These are phyloP conservation scores for Flagelloscypha sp. DNA, from an alignment of 768 basidiomycete genomes.

Conservation along the genomic window DNA sequence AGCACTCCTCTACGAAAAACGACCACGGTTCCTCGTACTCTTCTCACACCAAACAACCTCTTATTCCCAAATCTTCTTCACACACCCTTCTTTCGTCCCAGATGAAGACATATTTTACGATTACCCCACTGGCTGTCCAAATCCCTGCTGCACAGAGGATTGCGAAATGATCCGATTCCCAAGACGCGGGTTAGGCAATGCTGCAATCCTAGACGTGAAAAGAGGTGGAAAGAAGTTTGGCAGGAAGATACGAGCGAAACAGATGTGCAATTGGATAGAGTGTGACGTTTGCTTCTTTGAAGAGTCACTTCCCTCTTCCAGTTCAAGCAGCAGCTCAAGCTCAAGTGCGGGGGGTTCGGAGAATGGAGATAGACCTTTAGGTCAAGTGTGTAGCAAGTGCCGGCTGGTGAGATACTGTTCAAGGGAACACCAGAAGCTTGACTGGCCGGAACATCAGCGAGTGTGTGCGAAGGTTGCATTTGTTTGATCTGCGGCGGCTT, in stretches of 20 bases:
- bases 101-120: constrained; percentile 67
- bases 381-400: constrained; percentile 70
- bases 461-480: constrained; percentile 48
- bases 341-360: constrained; percentile 37
- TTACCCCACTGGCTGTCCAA: constrained; percentile 73
- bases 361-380: constrained; percentile 26
- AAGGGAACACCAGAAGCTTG: constrained; percentile 62
- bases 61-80: constrained; percentile 77
- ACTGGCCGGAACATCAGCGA: constrained; percentile 72
- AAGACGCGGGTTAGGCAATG: constrained; percentile 50
- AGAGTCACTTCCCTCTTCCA: constrained; percentile 15
- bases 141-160: constrained; percentile 71
- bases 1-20: constrained; percentile 68
- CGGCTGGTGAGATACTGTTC: constrained; percentile 74
- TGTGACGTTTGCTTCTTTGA: constrained; percentile 56
- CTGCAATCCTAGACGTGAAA: constrained; percentile 55
- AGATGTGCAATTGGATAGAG: constrained; percentile 83
- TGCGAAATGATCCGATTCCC: constrained; percentile 81
- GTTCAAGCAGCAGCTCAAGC: constrained; percentile 12
- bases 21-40: constrained; percentile 66
- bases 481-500: neutral
- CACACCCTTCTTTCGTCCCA: constrained; percentile 61
- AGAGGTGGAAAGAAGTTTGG: constrained; percentile 43
- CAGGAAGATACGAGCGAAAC: constrained; percentile 41
- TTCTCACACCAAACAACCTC: constrained; percentile 77